Evolutionary conservation across 257 asterid species (phyloP).

Genomic region (Plantago elongata): DNA sequence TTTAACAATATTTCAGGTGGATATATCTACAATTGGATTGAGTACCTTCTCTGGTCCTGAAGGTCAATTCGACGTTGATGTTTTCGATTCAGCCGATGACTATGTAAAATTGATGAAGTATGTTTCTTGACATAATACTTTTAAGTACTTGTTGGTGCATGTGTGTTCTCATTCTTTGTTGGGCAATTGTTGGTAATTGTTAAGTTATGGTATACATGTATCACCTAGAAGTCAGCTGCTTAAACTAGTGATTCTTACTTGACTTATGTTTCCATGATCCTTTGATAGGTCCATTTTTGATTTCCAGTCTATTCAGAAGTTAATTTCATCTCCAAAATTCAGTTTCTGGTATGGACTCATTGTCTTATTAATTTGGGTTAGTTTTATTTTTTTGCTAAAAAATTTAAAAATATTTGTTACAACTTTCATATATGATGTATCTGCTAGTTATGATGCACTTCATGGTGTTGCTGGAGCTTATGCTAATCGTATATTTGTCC

Average conservation of each 20-base stretch:
- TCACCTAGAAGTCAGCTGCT: neutral
- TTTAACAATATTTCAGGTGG: conserved; percentile 53
- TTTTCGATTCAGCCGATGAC: conserved; percentile 87
- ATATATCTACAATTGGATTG: conserved; percentile 58
- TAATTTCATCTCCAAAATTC: conserved; percentile 74
- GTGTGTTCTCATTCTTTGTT: conserved; percentile 4
- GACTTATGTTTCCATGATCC: conserved; percentile 17
- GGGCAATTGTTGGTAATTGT: conserved; percentile 6
- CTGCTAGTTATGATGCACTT: conserved; percentile 83
- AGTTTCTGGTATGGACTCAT: conserved; percentile 65
- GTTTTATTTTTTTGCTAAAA: conserved; percentile 8
- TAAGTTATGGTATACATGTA: neutral
- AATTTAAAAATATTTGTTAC: conserved; percentile 2
- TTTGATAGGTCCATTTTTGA: conserved; percentile 81
- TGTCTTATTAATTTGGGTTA: conserved; percentile 14
- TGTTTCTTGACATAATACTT: conserved; percentile 24
- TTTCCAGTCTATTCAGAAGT: conserved; percentile 75
- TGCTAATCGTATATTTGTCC: conserved; percentile 88
- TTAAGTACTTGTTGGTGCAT: neutral
- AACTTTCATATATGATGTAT: neutral
- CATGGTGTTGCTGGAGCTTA: conserved; percentile 98
- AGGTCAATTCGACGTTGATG: conserved; percentile 86
- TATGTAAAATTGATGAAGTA: conserved; percentile 96
- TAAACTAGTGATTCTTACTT: conserved; percentile 8
- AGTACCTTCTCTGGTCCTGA: conserved; percentile 78